These are phyloP conservation scores for Clohesyomyces aquaticus DNA, from an alignment of 495 filamentous ascomycete species.

Conservation along the genomic window DNA sequence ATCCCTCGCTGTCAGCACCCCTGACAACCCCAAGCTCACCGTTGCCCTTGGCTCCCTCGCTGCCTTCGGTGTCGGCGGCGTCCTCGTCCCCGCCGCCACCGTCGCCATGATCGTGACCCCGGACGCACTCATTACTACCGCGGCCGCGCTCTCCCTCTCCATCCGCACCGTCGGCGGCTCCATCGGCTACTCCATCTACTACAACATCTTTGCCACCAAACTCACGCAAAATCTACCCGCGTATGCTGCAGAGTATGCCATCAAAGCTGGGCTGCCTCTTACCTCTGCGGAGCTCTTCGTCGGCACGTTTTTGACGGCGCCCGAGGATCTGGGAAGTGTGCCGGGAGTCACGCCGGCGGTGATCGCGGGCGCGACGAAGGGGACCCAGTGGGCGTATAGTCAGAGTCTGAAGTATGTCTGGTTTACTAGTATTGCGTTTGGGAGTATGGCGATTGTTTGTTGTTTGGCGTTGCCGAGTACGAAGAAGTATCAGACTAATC, in stretches of 20 bases:
- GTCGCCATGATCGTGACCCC: conserved; percentile 44
- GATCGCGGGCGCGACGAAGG: conserved; percentile 32
- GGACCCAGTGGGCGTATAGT: conserved; percentile 42
- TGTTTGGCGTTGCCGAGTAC: conserved; percentile 30
- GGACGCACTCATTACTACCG: conserved; percentile 43
- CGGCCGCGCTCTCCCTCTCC: conserved; percentile 59
- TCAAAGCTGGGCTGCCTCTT: conserved; percentile 38
- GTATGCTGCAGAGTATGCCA: conserved; percentile 36
- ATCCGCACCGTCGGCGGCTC: conserved; percentile 72
- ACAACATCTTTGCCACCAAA: conserved; percentile 73
- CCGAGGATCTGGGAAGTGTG: conserved; percentile 25
- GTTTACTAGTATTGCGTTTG: conserved; percentile 41
- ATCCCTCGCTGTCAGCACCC: conserved; percentile 32
- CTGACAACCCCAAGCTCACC: conserved; percentile 40
- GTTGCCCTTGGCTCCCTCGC: conserved; percentile 36
- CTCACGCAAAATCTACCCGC: conserved; percentile 48
- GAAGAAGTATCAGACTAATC: conserved; percentile 39
- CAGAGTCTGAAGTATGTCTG: conserved; percentile 41
- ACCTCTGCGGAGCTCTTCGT: conserved; percentile 37
- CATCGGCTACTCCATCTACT: conserved; percentile 75
- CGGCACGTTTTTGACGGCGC: conserved; percentile 34
- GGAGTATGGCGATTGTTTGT: conserved; percentile 32
- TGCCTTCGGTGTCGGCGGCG: conserved; percentile 42
- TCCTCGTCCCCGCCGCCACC: conserved; percentile 45
- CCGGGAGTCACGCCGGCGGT: conserved; percentile 37